Evolutionary conservation across 495 filamentous ascomycete species (phyloP), one percentile per base, ranked within the genome.

Genomic region (Hypoxylon crocopeplum): DNA sequence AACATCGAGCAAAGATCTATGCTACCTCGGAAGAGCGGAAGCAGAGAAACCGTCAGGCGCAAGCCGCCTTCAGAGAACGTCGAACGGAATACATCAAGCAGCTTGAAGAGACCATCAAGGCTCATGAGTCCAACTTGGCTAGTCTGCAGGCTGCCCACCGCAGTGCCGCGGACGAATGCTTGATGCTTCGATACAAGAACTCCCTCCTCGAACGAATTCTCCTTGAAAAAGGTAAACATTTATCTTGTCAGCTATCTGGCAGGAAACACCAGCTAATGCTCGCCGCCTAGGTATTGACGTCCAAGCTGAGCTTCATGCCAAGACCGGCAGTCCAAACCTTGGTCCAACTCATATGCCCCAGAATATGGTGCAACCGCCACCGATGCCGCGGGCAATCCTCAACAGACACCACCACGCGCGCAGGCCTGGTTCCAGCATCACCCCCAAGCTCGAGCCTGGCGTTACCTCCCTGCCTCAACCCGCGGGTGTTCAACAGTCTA

Each of bases 1-100:
- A 69, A 73, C 75, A 70, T 17, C 29, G 59, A 63, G 40, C 48
- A 47, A 62, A 68, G 92, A 96, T 97, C 41, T 98, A 98, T 80
- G 94, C 94, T 16, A 98, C 94, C 22, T 97, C 94, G 7, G 94
- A 98, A 74, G 95, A 98, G 75, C 84, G 94, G 67, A 98, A 98
- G 78, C 94, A 97, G 77, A 86, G 95, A 62, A 98, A 98, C 69
- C 84, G 94, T 59, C 95, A 98, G 75, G 94, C 94, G 22, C 94
- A 98, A 73, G 94, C 94, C 38, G 94, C 94, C 22, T 98, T 98
- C 69, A 87, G 94, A 39, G 94, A 98, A 73, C 87, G 94, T 56
- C 87, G 94, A 58, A 98, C 95, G 21, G 94, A 98, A 78, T 98
- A 98, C 72, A 98, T 98, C 79, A 97, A 97, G 77, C 95, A 98